phyloP scores from a whole-genome alignment of 345 rosid species.

The Gossypium rotundifolium region DNA sequence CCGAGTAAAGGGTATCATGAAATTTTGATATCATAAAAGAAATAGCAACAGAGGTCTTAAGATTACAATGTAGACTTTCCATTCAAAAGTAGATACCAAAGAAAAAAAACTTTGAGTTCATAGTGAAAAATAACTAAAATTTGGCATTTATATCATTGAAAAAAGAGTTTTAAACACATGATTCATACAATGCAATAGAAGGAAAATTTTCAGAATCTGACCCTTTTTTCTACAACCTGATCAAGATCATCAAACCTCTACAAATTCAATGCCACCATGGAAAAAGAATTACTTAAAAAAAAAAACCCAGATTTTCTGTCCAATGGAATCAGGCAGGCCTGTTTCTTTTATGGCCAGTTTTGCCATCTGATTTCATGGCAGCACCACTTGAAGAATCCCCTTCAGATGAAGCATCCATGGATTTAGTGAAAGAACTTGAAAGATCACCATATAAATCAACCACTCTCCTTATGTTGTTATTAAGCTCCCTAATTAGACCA shows the following conservation, averaged over 20 bases:
- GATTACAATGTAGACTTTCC: too few relatives aligned
- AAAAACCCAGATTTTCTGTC: neutral
- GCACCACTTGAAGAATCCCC: slow-evolving; percentile 59
- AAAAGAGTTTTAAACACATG: slow-evolving; percentile 8
- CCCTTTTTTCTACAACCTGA: slow-evolving; percentile 18
- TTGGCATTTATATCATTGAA: neutral
- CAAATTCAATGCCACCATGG: slow-evolving; percentile 7
- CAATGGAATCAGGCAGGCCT: slow-evolving; percentile 33
- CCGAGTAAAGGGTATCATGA: too few relatives aligned
- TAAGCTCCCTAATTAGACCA: slow-evolving; percentile 70
- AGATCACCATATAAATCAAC: slow-evolving; percentile 69
- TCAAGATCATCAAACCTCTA: too few relatives aligned
- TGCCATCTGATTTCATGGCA: slow-evolving; percentile 36
- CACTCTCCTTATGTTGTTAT: slow-evolving; percentile 71
- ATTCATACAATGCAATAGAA: slow-evolving; percentile 3
- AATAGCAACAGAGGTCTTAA: too few relatives aligned
- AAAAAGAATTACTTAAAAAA: slow-evolving; percentile 11
- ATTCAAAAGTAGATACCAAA: too few relatives aligned
- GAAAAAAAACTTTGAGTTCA: too few relatives aligned
- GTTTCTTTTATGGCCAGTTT: slow-evolving; percentile 44
- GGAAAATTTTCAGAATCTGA: slow-evolving; percentile 23
- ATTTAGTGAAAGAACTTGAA: slow-evolving; percentile 52
- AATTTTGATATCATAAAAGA: too few relatives aligned
- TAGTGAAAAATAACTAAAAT: neutral
- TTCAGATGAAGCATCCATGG: slow-evolving; percentile 57